phyloP scores from a whole-genome alignment of 2,329 filamentous ascomycete species.

The Monosporascus sp. region DNA sequence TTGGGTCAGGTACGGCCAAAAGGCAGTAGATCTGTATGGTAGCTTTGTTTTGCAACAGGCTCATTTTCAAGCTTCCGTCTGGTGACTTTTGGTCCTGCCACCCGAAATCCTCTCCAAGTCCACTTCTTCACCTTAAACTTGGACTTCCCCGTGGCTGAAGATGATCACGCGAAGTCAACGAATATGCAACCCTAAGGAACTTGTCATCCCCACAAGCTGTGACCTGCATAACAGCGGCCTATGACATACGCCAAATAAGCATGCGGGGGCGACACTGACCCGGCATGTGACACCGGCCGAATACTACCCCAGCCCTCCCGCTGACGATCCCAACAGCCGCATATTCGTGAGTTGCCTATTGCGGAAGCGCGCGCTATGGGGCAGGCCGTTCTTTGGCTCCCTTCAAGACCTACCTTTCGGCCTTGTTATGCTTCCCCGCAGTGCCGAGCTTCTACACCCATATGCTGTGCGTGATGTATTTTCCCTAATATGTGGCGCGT shows the following conservation, averaged over 20 bases:
- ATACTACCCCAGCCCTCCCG: too few relatives aligned
- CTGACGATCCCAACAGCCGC: background rate
- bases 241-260: too few relatives aligned
- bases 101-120: background rate
- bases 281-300: background rate
- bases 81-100: background rate
- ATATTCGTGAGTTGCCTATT: conserved; percentile 1
- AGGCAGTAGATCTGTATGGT: conserved; percentile 25
- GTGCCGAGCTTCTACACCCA: too few relatives aligned
- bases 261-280: background rate
- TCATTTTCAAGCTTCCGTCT: background rate
- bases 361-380: background rate
- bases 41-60: conserved; percentile 17
- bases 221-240: too few relatives aligned
- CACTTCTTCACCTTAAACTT: background rate
- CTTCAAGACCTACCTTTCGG: too few relatives aligned
- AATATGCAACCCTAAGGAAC: too few relatives aligned
- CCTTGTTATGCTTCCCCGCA: too few relatives aligned
- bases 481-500: too few relatives aligned
- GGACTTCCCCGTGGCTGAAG: background rate
- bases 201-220: too few relatives aligned
- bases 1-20: conserved; percentile 19
- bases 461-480: too few relatives aligned
- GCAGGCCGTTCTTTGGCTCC: background rate
- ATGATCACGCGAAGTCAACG: too few relatives aligned